Evolutionary conservation across 2,329 filamentous ascomycete species (phyloP).

Genomic region (Trichoderma sp.): DNA sequence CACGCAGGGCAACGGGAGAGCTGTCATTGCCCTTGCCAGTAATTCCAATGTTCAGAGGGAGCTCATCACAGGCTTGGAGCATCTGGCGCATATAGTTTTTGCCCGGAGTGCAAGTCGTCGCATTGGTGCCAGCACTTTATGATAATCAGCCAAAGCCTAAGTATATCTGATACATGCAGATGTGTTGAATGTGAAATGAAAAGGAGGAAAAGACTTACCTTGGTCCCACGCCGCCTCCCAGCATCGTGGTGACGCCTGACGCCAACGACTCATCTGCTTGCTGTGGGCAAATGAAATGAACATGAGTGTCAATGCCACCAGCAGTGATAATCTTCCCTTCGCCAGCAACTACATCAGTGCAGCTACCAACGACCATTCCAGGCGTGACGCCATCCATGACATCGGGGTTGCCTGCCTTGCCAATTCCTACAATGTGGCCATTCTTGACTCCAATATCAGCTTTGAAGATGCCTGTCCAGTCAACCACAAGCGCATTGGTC

Average conservation of each 20-base stretch:
- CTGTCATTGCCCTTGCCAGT: slow-evolving; percentile 94
- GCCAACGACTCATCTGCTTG: slow-evolving; percentile 83
- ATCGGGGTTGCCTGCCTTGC: slow-evolving; percentile 96
- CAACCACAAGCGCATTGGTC: slow-evolving; percentile 86
- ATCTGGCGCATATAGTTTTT: slow-evolving; percentile 83
- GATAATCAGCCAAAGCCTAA: not conserved
- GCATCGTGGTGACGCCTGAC: slow-evolving; percentile 85
- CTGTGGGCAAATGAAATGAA: slow-evolving; percentile 95
- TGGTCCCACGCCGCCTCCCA: slow-evolving; percentile 91
- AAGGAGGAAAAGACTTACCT: slow-evolving; percentile 54
- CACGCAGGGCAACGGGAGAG: slow-evolving; percentile 68
- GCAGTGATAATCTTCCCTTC: slow-evolving; percentile 91
- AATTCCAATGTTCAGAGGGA: slow-evolving; percentile 88
- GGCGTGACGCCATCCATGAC: slow-evolving; percentile 86
- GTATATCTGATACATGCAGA: no score
- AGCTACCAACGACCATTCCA: slow-evolving; percentile 80
- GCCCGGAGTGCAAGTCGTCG: slow-evolving; percentile 91
- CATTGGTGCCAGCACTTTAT: slow-evolving; percentile 77
- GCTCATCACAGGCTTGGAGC: slow-evolving; percentile 80
- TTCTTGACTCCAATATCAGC: slow-evolving; percentile 93
- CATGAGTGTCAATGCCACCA: slow-evolving; percentile 86
- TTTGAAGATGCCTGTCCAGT: slow-evolving; percentile 93
- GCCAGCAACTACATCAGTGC: slow-evolving; percentile 88
- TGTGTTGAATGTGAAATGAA: not conserved
- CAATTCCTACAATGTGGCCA: slow-evolving; percentile 83